Evolutionary conservation across 179 eudicot genomes (phyloP).

Genomic region (Heliamphora pulchella): DNA sequence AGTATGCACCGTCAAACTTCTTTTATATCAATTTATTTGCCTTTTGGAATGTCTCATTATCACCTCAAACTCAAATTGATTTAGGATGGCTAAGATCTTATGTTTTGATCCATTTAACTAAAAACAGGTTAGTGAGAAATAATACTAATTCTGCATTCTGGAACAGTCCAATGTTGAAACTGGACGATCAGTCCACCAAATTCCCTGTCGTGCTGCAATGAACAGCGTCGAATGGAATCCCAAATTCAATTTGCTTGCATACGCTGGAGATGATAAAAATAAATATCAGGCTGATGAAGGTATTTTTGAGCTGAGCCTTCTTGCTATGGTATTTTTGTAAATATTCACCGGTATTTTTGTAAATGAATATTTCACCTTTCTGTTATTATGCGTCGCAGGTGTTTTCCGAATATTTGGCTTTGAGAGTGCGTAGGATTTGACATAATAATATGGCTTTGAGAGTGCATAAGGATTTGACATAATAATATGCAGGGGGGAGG

Average conservation of each 20-base stretch:
- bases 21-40: neutral
- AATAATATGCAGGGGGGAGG: too few species aligned
- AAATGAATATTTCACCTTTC: neutral
- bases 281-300: constrained; percentile 98
- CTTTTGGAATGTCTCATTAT: neutral
- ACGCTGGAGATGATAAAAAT: constrained; percentile 97
- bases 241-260: constrained; percentile 78
- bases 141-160: constrained; percentile 8
- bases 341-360: neutral
- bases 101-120: neutral
- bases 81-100: neutral
- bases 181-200: constrained; percentile 87
- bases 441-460: neutral
- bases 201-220: constrained; percentile 96
- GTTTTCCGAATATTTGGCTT: constrained; percentile 89
- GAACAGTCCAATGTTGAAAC: constrained; percentile 70
- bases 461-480: neutral
- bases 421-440: constrained; percentile 52
- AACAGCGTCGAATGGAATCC: constrained; percentile 99
- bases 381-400: constrained; percentile 37
- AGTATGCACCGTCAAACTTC: constrained; percentile 37
- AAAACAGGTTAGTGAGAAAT: neutral
- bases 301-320: constrained; percentile 7
- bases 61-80: neutral
- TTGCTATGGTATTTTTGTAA: neutral